Evolutionary conservation across 176 grass and related monocot genomes (phyloP).

Genomic region (Areca catechu): DNA sequence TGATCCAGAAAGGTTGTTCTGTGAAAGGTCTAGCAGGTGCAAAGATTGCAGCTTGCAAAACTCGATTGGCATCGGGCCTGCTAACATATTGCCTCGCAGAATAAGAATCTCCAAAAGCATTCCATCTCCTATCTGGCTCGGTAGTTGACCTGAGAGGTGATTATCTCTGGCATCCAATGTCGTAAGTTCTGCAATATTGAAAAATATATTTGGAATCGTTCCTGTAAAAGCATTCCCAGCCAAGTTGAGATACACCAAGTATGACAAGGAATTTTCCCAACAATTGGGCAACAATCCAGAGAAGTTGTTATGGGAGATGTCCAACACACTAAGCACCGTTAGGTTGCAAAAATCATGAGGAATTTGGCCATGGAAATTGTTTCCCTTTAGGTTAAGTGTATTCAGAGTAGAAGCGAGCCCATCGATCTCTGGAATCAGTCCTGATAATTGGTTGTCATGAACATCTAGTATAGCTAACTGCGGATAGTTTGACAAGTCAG

Average conservation of each 20-base stretch:
- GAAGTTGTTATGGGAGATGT: conserved; percentile 22
- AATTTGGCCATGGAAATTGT: conserved; percentile 11
- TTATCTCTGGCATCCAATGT: conserved; percentile 15
- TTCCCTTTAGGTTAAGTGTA: background rate
- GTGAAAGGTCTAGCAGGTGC: conserved; percentile 5
- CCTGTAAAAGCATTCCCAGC: conserved; percentile 14
- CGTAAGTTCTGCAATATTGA: background rate
- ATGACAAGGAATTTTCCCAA: no score
- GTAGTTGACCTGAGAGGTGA: background rate
- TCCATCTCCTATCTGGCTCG: no score
- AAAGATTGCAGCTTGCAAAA: conserved; percentile 1
- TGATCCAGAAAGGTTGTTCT: conserved; percentile 16
- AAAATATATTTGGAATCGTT: background rate
- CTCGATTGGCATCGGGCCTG: background rate
- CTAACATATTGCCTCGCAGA: conserved; percentile 8
- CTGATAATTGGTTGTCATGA: no score
- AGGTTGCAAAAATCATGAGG: background rate
- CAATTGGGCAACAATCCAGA: conserved; percentile 3
- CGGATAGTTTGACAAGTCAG: background rate
- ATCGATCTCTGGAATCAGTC: no score
- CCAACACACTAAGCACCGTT: background rate
- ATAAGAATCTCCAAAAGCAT: background rate
- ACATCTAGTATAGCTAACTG: no score
- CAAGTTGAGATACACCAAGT: background rate
- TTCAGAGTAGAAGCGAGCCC: background rate